Evolutionary conservation across 805 yeast species (phyloP), one percentile per base, ranked within the genome.

Genomic region (Ogataea allantospora): DNA sequence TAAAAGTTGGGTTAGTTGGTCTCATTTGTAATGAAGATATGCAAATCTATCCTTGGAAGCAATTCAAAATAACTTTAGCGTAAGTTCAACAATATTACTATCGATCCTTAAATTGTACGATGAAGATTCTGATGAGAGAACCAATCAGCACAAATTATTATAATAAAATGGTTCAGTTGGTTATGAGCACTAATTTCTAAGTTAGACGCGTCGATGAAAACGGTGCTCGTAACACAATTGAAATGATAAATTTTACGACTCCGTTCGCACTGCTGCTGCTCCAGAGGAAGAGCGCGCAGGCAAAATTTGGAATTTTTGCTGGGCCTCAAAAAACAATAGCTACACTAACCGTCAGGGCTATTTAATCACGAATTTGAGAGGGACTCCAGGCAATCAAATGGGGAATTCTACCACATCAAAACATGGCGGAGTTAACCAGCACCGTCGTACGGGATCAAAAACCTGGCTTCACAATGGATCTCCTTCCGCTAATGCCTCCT

Each of bases 1-100:
- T 65, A 53, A 71, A 62, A 45, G 67, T 55, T 42, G 65, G 57
- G 60, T 63, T 67, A 46, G 77, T 58, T 35, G 77, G 65, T 73
- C 79, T 74, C 77, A 74, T 73, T 46, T 42, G 50, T 11, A 15
- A 6, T 13, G 20, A 21, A 7, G 27, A 12, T 21, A 16, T 12
- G 13, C 22, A 21, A 30, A 22, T 4, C 15, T 24, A 7, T 24
- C 15, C 15, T 24, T 14, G 12, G 12, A 12, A 13, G 15, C 4
- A 12, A 27, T 13, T 15, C 21, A 28, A 7, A 18, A 5, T 15
- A 27, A 24, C n/a, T 24, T 12, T 24, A 20, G 22, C 22, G 9
- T 7, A 9, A 20, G n/a, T n/a, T n/a, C n/a, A n/a, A 19, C 6
- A 19, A 19, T n/a, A 21, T 9, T 21, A 5, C 11, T n/a, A n/a